These are phyloP conservation scores for Termitomyces sp. DNA, from an alignment of 768 basidiomycete genomes.

Conservation along the genomic window DNA sequence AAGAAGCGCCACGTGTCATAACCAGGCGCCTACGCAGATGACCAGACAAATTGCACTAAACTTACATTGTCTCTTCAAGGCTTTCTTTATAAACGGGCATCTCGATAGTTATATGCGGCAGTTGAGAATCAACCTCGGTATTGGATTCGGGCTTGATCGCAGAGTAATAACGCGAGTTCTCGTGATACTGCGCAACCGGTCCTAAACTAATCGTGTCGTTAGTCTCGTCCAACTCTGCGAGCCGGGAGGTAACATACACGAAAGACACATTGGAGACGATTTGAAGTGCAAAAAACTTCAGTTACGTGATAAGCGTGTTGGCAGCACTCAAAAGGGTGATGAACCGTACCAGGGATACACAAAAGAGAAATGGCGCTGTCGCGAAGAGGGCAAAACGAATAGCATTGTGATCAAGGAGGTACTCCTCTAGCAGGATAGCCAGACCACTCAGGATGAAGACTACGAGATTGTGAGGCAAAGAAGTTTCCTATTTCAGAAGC, in stretches of 20 bases:
- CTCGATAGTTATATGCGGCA: slow-evolving; percentile 76
- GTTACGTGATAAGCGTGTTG: neutral
- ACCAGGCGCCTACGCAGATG: neutral
- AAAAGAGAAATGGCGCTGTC: slow-evolving; percentile 68
- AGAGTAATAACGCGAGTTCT: slow-evolving; percentile 82
- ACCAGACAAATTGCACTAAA: slow-evolving; percentile 6
- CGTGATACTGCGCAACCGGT: slow-evolving; percentile 79
- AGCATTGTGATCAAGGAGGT: slow-evolving; percentile 56
- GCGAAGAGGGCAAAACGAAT: slow-evolving; percentile 60
- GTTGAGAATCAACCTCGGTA: slow-evolving; percentile 52
- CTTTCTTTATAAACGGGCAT: slow-evolving; percentile 89
- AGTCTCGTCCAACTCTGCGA: neutral
- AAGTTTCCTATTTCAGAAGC: neutral
- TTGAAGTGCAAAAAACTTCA: slow-evolving; percentile 70
- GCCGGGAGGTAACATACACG: slow-evolving; percentile 36
- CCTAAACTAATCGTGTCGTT: slow-evolving; percentile 44
- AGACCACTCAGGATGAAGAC: slow-evolving; percentile 67
- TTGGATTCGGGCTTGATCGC: slow-evolving; percentile 58
- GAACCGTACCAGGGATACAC: slow-evolving; percentile 60
- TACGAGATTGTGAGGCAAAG: slow-evolving; percentile 18
- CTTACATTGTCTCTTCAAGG: slow-evolving; percentile 76
- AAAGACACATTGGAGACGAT: slow-evolving; percentile 60
- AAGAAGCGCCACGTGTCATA: neutral
- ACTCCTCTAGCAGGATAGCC: slow-evolving; percentile 58
- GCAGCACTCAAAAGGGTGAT: neutral